A percentile compares a stretch with the other conserved stretches of the same genome.
phyloP scores from a whole-genome alignment of 768 basidiomycete species.

The Suillus fuscotomentosus region DNA sequence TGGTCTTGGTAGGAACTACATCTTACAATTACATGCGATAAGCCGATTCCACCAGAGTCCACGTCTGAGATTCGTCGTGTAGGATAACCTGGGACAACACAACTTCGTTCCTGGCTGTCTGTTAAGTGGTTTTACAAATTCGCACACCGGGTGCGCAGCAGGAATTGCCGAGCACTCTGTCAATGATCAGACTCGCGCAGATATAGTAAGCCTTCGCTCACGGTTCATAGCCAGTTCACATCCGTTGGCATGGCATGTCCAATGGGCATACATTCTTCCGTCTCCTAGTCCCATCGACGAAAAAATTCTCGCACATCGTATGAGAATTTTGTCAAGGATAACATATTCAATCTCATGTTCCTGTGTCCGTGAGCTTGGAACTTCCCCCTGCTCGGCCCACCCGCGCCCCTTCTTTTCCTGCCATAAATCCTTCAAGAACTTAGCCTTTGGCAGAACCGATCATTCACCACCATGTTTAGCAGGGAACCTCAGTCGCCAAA shows the following conservation, averaged over 20 bases:
- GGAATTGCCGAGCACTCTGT: not conserved
- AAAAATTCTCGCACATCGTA: conserved; percentile 11
- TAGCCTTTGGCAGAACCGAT: not conserved
- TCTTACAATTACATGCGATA: not conserved
- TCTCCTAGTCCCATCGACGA: not conserved
- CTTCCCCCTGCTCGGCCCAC: not conserved
- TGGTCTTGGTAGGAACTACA: not conserved
- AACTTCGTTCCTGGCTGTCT: not conserved
- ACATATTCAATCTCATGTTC: conserved; percentile 8
- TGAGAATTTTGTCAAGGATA: conserved; percentile 3
- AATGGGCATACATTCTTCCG: not conserved
- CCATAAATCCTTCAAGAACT: conserved; percentile 5
- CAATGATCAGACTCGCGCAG: not conserved
- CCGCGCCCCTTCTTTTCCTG: not conserved
- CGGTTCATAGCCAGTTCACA: conserved; percentile 7
- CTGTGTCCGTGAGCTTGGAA: conserved; percentile 8
- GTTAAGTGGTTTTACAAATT: not conserved
- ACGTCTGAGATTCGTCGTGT: not conserved
- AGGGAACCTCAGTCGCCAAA: conserved; percentile 4
- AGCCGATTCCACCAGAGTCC: not conserved
- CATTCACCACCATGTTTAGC: conserved; percentile 5
- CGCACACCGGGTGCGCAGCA: not conserved
- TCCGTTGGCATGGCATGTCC: conserved; percentile 7
- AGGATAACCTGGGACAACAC: not conserved
- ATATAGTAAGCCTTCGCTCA: conserved; percentile 5